These are phyloP conservation scores for Linanthus parryae DNA, from an alignment of 148 eudicot genomes.

Conservation along the genomic window DNA sequence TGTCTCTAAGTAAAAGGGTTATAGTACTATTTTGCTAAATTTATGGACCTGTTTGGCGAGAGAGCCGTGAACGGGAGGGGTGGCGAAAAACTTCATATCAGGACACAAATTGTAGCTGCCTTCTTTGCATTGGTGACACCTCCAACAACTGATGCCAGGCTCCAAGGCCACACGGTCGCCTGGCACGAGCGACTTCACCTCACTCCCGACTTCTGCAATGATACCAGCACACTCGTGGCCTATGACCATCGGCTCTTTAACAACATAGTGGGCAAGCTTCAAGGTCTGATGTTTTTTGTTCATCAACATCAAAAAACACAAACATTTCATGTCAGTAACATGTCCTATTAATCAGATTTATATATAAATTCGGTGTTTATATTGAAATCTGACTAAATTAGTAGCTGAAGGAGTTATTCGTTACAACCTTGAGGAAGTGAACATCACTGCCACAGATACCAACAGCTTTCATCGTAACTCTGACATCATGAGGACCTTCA, in stretches of 20 bases:
- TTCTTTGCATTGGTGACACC: constrained; percentile 49
- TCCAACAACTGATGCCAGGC: constrained; percentile 82
- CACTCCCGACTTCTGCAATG: constrained; percentile 77
- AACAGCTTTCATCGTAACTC: constrained; percentile 93
- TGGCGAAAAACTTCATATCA: constrained; percentile 87
- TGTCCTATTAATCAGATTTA: neutral
- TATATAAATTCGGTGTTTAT: neutral
- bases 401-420: constrained; percentile 4
- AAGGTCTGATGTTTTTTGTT: constrained; percentile 40
- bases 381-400: neutral
- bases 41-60: constrained; percentile 68
- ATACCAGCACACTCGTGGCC: constrained; percentile 92
- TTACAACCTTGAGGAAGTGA: constrained; percentile 79
- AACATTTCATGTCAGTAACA: neutral
- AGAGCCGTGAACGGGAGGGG: constrained; percentile 86
- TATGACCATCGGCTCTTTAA: constrained; percentile 84
- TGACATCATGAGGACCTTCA: constrained; percentile 83
- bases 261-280: constrained; percentile 68
- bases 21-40: neutral
- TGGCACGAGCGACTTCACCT: constrained; percentile 47
- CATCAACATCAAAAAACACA: neutral
- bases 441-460: constrained; percentile 99
- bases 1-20: no score
- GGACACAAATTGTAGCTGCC: constrained; percentile 83
- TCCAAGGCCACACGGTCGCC: constrained; percentile 81